These are phyloP conservation scores for Ophiognomonia clavigignenti-juglandacearum DNA, from an alignment of 2,329 filamentous ascomycete species.

Conservation along the genomic window DNA sequence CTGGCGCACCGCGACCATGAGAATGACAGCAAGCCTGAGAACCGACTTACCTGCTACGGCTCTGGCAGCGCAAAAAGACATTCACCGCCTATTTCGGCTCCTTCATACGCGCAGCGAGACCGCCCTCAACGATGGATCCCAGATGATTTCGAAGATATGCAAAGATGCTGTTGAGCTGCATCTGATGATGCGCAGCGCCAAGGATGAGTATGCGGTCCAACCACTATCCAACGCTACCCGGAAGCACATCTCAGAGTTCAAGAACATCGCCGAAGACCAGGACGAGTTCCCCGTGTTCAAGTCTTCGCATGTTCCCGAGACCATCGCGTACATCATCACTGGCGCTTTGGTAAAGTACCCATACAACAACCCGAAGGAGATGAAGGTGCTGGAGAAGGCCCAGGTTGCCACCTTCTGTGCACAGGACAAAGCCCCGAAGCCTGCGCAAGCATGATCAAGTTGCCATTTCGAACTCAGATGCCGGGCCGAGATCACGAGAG, in stretches of 20 bases:
- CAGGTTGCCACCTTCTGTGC: neutral
- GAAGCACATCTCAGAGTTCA: neutral
- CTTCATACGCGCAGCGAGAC: neutral
- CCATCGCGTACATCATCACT: neutral
- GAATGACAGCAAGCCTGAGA: neutral
- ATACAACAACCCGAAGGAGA: neutral
- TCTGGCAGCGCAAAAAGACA: neutral
- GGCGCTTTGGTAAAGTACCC: neutral
- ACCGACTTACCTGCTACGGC: neutral
- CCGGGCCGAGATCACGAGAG: no score
- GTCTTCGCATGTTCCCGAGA: neutral
- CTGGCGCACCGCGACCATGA: conserved; percentile 1
- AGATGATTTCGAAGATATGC: conserved; percentile 13
- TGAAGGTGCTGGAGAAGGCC: neutral
- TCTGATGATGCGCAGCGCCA: conserved; percentile 11
- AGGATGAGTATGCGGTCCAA: conserved; percentile 10
- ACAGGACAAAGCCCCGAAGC: no score
- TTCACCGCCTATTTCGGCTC: neutral
- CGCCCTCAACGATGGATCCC: neutral
- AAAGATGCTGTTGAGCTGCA: conserved; percentile 15
- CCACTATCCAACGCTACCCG: neutral
- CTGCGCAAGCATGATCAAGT: no score
- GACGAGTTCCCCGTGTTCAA: neutral
- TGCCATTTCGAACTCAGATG: no score
- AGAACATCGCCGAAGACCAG: neutral